A percentile compares a stretch with the other conserved stretches of the same genome.
These are phyloP conservation scores for Kurtzmaniella natalensis DNA, from an alignment of 1,139 yeast species.

Conservation along the genomic window DNA sequence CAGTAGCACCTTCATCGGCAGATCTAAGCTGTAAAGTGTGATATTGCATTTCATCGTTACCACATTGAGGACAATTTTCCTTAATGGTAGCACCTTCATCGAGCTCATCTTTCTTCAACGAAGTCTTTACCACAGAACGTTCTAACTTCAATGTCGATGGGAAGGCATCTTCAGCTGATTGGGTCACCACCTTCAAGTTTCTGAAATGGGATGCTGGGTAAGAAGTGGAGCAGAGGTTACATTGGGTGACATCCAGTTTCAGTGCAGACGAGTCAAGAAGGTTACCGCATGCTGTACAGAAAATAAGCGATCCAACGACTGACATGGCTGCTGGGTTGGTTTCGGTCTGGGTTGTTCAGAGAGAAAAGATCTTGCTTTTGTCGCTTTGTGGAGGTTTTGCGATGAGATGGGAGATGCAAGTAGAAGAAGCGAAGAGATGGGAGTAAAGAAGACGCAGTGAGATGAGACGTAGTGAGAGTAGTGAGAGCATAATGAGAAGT, in stretches of 20 bases:
- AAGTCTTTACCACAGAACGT: slow-evolving; percentile 85
- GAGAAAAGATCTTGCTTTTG: slow-evolving; percentile 4
- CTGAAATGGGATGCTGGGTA: slow-evolving; percentile 61
- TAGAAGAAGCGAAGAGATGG: no score
- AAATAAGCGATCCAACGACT: slow-evolving; percentile 90
- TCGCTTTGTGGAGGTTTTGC: no score
- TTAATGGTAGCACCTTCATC: slow-evolving; percentile 95
- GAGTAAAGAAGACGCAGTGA: no score
- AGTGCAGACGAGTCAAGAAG: slow-evolving; percentile 67
- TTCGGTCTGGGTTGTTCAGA: no score
- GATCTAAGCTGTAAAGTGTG: slow-evolving; percentile 94
- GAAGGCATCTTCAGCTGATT: slow-evolving; percentile 85
- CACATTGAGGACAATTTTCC: slow-evolving; percentile 97
- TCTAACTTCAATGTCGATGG: slow-evolving; percentile 80
- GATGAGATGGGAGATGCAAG: no score
- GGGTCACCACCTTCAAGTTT: slow-evolving; percentile 79
- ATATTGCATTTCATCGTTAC: slow-evolving; percentile 95
- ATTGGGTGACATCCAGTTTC: slow-evolving; percentile 42
- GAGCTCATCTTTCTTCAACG: slow-evolving; percentile 68
- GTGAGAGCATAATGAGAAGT: no score
- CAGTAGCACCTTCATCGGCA: slow-evolving; percentile 98
- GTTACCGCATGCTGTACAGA: slow-evolving; percentile 92
- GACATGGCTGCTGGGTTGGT: no score
- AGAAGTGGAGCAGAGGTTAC: slow-evolving; percentile 62
- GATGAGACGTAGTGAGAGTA: no score